Base-by-base conservation (phyloP, 1,284 basidiomycete species). In the Sanghuangporus sanghuang region DNA sequence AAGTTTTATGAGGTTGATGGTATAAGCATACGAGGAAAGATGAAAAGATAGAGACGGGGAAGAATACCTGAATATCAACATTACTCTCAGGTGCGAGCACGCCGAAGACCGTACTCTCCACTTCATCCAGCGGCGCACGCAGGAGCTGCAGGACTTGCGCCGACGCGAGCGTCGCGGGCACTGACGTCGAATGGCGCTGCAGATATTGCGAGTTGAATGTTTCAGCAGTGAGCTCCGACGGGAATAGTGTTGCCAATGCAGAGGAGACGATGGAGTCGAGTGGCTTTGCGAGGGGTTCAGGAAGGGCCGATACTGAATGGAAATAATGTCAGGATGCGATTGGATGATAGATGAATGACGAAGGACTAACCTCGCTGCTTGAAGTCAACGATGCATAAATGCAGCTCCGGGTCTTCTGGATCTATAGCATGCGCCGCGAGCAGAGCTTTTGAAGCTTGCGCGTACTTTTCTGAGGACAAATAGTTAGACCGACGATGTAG, bases 381-480 rank as follows among this genome's bases (percentile, higher is more conserved):
- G 70, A 96, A 82, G 70, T 92, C 81, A 4, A 92, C 78, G 32
- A 90, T 74, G 52, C 90, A 85, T 9, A 86, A 71, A 67, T 96
- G 92, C 38, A 97, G 75, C 50, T 86, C 83, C 0, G 94, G 83
- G 64, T 89, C 74, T 8, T 84, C 76, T 0, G 83, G 67, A 61
- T 88, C 81, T 9, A 95, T 69, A 0, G 77, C 72, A 11, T 79
- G 77, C 0, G 89, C 90, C 1, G 77, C 78, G 8, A 79, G 79
- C 4, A 98, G 79, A 0, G 92, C 92, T 65, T 84, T 81, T 1
- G 87, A 76, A 0, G 94, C 95, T 69, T 93, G 89, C 32, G 96
- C 74, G 70, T 88, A 89, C 73, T 92, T 93, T 71, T 86, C 94
- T 95, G 68, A 12, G 57, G 42, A 49, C 36, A 18, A 4, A 12